Conservation (phyloP, 2,329 filamentous ascomycete species). For the Epichloe aotearoae region DNA sequence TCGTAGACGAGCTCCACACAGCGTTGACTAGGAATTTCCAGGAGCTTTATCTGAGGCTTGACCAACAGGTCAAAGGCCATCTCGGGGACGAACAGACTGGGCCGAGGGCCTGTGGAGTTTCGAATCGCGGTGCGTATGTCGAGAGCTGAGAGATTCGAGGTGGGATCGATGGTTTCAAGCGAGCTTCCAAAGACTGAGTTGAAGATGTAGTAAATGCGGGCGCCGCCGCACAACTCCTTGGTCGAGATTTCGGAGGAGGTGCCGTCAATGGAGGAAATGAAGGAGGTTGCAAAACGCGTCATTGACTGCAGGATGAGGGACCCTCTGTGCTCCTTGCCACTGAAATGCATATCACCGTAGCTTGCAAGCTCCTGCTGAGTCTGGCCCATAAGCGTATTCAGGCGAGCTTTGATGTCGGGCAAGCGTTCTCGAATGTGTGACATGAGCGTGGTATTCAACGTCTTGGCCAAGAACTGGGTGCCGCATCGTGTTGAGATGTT, state of each 20-base stretch:
- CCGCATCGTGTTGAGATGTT: constrained; percentile 92
- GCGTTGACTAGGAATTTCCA: constrained; percentile 88
- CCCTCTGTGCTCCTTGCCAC: constrained; percentile 89
- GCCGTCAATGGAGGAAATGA: constrained; percentile 97
- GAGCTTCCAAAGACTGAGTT: constrained; percentile 98
- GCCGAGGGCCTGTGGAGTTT: constrained; percentile 91
- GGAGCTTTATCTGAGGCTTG: constrained; percentile 94
- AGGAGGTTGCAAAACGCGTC: constrained; percentile 95
- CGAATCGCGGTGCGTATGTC: constrained; percentile 96
- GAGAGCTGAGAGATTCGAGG: constrained; percentile 81
- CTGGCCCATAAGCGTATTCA: constrained; percentile 99
- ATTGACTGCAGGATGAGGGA: constrained; percentile 93
- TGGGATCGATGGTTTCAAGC: constrained; percentile 90
- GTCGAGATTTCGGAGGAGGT: constrained; percentile 98
- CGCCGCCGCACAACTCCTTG: constrained; percentile 90
- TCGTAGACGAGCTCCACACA: constrained; percentile 98
- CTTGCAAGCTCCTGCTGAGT: constrained; percentile 96
- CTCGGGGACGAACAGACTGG: constrained; percentile 93
- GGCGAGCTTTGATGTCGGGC: constrained; percentile 92
- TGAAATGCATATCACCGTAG: constrained; percentile 96
- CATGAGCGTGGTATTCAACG: constrained; percentile 91
- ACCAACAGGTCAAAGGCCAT: constrained; percentile 95
- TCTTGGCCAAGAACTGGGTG: constrained; percentile 88
- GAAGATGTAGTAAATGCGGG: constrained; percentile 97
- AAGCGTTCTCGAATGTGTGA: constrained; percentile 86